Base-by-base conservation (phyloP, 2,329 filamentous ascomycete genomes). In the Cytospora leucostoma region DNA sequence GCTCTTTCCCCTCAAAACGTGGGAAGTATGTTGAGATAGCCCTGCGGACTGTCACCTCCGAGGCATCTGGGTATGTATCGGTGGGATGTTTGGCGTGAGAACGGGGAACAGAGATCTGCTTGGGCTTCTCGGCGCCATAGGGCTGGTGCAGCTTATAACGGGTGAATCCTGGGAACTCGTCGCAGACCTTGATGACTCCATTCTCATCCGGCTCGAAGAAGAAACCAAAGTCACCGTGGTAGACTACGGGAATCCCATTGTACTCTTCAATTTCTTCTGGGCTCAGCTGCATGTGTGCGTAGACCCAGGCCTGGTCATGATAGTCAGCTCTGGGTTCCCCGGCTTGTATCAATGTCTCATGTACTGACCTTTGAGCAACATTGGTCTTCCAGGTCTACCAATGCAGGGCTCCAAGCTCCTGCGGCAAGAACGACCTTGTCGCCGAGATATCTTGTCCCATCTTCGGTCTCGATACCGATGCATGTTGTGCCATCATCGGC, bases 121-220 rank as follows among this genome's bases (percentile, higher is more conserved):
- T 71, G 0, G 73, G 70, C 0, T 61, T 19, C 32, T 62, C 57
- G 8, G 74, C 71, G 17, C 74, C 73, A 56, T 69, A 75, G 0
- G 77, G 77, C 57, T 72, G 72, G 52, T 74, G 73, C 37, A 64
- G 60, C 65, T 73, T 73, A 67, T 72, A 75, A 8, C 71, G 71
- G 38, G 70, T 76, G 67, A 77, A 80, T n/a, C 75, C 75, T 1
- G 75, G 74, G 61, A 76, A 76, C 64, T 76, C 75, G 65, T 76
- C 74, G 65, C 75, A 76, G 47, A 76, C 71, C 35, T 76, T 76
- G 59, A 76, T 72, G 53, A 75, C 65, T 4, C 76, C 74, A 11
- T 72, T 74, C 70, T 78, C 77, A 56, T 77, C 76, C 1, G 77
- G 76, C 62, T 82, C 79, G 70, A 82, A 81, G 71, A 81, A 81